Conservation (phyloP, 129 eudicot species). For the Dittrichia graveolens region DNA sequence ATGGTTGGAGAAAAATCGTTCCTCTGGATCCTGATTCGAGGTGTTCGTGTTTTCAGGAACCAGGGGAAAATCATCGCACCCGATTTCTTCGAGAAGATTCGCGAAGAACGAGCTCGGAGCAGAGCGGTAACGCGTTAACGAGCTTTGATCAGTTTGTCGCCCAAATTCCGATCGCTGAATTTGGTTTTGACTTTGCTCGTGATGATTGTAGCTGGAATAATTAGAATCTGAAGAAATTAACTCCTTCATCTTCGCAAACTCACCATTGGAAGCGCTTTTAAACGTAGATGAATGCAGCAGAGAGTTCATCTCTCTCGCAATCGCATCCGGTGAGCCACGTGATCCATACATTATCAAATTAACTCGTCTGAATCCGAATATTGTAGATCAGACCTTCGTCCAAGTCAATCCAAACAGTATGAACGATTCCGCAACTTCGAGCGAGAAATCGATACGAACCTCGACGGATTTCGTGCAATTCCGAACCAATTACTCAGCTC, state of each 20-base stretch:
- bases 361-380: background rate
- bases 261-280: slow-evolving; percentile 41
- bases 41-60: background rate
- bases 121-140: slow-evolving; percentile 52
- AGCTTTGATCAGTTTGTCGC: slow-evolving; percentile 18
- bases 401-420: too few relatives aligned
- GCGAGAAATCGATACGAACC: too few relatives aligned
- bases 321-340: slow-evolving; percentile 32
- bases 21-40: slow-evolving; percentile 25
- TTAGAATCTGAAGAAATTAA: slow-evolving; percentile 38
- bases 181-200: slow-evolving; percentile 12
- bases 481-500: too few relatives aligned
- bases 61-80: slow-evolving; percentile 24
- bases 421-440: too few relatives aligned
- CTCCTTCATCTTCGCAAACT: slow-evolving; percentile 43
- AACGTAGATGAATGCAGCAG: slow-evolving; percentile 40
- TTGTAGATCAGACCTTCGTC: too few relatives aligned
- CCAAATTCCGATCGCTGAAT: background rate
- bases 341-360: slow-evolving; percentile 20
- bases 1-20: slow-evolving; percentile 17
- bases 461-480: too few relatives aligned
- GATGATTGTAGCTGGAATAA: slow-evolving; percentile 22
- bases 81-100: slow-evolving; percentile 45
- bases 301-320: slow-evolving; percentile 46
- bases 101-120: slow-evolving; percentile 70